A percentile compares a stretch with the other conserved stretches of the same genome.
These are phyloP conservation scores for Podospora australis DNA, from an alignment of 495 filamentous ascomycete species.

Conservation along the genomic window DNA sequence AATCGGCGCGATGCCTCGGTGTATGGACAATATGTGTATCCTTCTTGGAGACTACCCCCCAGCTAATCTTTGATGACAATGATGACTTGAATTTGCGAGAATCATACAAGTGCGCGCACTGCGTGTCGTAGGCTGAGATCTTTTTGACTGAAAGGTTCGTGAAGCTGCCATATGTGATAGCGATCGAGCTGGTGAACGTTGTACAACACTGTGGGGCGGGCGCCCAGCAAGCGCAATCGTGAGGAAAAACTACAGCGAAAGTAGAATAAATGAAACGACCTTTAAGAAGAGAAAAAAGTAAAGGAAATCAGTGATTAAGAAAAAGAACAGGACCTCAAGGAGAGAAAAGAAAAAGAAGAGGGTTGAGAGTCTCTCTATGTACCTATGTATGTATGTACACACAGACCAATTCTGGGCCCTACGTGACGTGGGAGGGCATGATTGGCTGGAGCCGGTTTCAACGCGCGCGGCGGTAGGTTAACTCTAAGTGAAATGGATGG, in stretches of 20 bases:
- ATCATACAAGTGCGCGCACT: too few species aligned
- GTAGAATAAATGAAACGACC: too few species aligned
- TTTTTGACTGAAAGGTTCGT: too few species aligned
- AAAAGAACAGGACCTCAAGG: too few species aligned
- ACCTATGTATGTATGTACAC: slow-evolving; percentile 14
- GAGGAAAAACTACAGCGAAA: background rate
- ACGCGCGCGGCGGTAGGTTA: too few species aligned
- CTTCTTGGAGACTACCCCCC: background rate
- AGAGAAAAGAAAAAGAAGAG: slow-evolving; percentile 4
- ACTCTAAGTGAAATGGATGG: too few species aligned
- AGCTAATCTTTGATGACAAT: slow-evolving; percentile 2
- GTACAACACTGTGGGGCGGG: too few species aligned
- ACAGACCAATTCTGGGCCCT: slow-evolving; percentile 23
- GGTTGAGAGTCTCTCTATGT: background rate
- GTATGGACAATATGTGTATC: background rate
- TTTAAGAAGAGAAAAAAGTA: background rate
- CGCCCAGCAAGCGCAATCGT: background rate
- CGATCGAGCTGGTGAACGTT: too few species aligned
- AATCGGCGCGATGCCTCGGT: slow-evolving; percentile 3
- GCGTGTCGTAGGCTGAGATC: too few species aligned
- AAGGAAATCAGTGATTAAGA: background rate
- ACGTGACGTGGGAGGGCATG: slow-evolving; percentile 30
- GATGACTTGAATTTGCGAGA: too few species aligned
- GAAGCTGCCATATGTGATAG: too few species aligned
- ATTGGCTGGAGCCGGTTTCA: slow-evolving; percentile 20